These are phyloP conservation scores for Aurinia saxatilis DNA, from an alignment of 345 rosid genomes.

Conservation along the genomic window DNA sequence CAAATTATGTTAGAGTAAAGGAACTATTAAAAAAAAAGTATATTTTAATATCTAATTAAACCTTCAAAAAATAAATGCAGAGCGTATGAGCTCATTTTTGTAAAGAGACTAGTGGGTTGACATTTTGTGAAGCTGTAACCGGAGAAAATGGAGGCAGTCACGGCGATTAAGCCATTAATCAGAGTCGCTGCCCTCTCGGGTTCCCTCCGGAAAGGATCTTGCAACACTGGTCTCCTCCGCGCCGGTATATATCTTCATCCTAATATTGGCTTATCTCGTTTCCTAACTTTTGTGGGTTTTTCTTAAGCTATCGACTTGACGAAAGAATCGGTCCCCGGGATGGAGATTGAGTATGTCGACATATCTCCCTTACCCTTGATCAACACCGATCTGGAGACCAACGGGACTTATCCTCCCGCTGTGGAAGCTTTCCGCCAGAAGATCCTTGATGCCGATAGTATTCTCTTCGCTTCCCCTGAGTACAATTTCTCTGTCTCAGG, in stretches of 20 bases:
- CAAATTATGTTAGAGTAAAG: too few species aligned
- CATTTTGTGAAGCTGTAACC: neutral
- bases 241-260: constrained; percentile 34
- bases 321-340: constrained; percentile 34
- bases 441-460: constrained; percentile 52
- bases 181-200: constrained; percentile 77
- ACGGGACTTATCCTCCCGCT: constrained; percentile 47
- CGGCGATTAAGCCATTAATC: constrained; percentile 36
- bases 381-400: constrained; percentile 60
- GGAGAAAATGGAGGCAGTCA: constrained; percentile 34
- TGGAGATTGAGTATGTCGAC: constrained; percentile 49
- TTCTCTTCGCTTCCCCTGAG: constrained; percentile 83
- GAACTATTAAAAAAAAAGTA: too few species aligned
- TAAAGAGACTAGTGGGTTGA: too few species aligned
- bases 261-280: neutral
- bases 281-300: neutral
- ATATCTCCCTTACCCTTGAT: constrained; percentile 59
- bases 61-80: too few species aligned
- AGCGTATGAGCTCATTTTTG: too few species aligned
- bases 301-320: constrained; percentile 39
- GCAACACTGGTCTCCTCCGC: constrained; percentile 62
- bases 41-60: too few species aligned
- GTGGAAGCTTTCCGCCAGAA: constrained; percentile 66
- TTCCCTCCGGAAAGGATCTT: constrained; percentile 68
- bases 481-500: constrained; percentile 68